Conservation (phyloP, 306 rosid genomes). For the Gillenia trifoliata region DNA sequence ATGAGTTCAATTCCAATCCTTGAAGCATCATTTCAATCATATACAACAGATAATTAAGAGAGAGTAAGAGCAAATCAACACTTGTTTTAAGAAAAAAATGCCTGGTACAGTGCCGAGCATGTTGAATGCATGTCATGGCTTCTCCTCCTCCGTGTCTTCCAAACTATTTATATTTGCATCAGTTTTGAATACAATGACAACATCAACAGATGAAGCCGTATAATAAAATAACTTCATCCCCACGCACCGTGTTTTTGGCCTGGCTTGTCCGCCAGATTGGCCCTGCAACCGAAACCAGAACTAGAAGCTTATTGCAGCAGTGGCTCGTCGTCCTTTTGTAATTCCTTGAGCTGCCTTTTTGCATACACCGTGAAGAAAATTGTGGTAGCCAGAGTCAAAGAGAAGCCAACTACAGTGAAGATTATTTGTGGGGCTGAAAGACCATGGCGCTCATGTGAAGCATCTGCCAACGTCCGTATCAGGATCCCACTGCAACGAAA, state of each 20-base stretch:
- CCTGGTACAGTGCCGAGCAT: slow-evolving; percentile 14
- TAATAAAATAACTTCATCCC: slow-evolving; percentile 40
- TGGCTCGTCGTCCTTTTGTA: slow-evolving; percentile 46
- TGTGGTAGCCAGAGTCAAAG: slow-evolving; percentile 49
- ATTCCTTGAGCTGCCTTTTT: slow-evolving; percentile 47
- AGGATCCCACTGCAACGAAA: slow-evolving; percentile 64
- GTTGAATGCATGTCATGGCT: slow-evolving; percentile 24
- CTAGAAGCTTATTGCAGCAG: slow-evolving; percentile 40
- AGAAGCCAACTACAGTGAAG: slow-evolving; percentile 53
- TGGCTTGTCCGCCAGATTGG: slow-evolving; percentile 2
- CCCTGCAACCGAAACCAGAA: slow-evolving; percentile 11
- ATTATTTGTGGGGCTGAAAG: slow-evolving; percentile 56
- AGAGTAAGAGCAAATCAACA: slow-evolving; percentile 2
- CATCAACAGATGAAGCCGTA: slow-evolving; percentile 30
- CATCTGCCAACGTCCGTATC: slow-evolving; percentile 66
- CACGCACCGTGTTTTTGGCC: neutral
- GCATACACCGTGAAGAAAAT: slow-evolving; percentile 62
- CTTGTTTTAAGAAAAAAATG: slow-evolving; percentile 3
- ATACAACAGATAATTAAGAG: slow-evolving; percentile 19
- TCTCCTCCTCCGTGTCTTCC: slow-evolving; percentile 14
- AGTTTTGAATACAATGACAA: slow-evolving; percentile 19
- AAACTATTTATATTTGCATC: slow-evolving; percentile 20
- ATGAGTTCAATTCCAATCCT: slow-evolving; percentile 10
- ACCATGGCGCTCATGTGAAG: slow-evolving; percentile 41
- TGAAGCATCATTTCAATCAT: slow-evolving; percentile 17